A percentile compares a stretch with the other conserved stretches of the same genome.
These are phyloP conservation scores for Aureobasidium sp. DNA, from an alignment of 2,329 filamentous ascomycete species.

Conservation along the genomic window DNA sequence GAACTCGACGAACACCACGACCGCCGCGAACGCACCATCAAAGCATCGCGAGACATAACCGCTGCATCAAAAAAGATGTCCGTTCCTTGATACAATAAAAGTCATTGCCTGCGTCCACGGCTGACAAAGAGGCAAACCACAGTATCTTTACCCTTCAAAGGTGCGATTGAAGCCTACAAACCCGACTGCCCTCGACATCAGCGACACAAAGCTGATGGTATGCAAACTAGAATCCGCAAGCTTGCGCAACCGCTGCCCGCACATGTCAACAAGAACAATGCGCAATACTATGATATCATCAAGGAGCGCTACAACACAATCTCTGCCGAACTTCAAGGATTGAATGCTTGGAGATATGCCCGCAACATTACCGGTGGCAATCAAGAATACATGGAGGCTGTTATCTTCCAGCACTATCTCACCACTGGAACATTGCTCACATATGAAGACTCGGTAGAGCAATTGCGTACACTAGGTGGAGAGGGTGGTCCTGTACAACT, in stretches of 20 bases:
- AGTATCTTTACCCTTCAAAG: slow-evolving; percentile 82
- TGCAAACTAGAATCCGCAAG: slow-evolving; percentile 49
- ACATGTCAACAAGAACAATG: slow-evolving; percentile 62
- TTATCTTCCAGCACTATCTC: slow-evolving; percentile 84
- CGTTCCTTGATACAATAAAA: not conserved
- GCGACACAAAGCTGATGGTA: not conserved
- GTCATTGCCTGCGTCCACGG: not conserved
- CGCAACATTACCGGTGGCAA: slow-evolving; percentile 69
- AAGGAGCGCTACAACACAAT: slow-evolving; percentile 58
- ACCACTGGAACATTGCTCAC: slow-evolving; percentile 66
- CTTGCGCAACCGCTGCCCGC: slow-evolving; percentile 54
- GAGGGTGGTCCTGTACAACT: slow-evolving; percentile 49
- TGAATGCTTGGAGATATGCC: slow-evolving; percentile 77
- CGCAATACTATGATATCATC: slow-evolving; percentile 63
- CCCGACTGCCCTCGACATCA: too few species aligned
- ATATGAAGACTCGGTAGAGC: slow-evolving; percentile 47
- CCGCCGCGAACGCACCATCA: slow-evolving; percentile 79
- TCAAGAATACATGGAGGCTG: slow-evolving; percentile 89
- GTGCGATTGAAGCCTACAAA: slow-evolving; percentile 42
- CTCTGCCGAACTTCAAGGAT: slow-evolving; percentile 62
- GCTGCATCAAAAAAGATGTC: slow-evolving; percentile 95
- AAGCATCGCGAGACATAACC: slow-evolving; percentile 86
- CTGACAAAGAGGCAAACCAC: slow-evolving; percentile 18
- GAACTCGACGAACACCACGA: slow-evolving; percentile 95
- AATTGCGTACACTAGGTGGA: slow-evolving; percentile 30